These are phyloP conservation scores for Ascochyta viciae-villosae DNA, from an alignment of 2,329 filamentous ascomycete species.

Conservation along the genomic window DNA sequence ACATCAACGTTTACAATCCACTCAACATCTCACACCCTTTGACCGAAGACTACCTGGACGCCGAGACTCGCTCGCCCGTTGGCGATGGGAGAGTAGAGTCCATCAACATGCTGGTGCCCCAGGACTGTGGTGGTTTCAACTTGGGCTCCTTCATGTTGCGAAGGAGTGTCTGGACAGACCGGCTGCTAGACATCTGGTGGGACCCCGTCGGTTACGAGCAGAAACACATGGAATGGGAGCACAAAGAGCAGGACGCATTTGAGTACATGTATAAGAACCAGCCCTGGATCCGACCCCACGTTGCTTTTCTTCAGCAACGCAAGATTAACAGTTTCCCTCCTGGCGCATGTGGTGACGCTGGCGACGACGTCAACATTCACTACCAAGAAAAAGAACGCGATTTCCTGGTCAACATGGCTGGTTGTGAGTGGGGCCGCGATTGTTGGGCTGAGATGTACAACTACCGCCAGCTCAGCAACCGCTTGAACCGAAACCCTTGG, in stretches of 20 bases:
- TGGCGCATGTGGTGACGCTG: constrained; percentile 83
- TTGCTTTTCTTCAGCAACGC: constrained; percentile 88
- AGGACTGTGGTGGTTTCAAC: constrained; percentile 97
- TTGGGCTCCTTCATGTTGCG: constrained; percentile 93
- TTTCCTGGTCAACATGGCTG: constrained; percentile 98
- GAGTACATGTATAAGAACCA: constrained; percentile 91
- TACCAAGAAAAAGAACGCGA: constrained; percentile 86
- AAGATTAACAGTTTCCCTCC: constrained; percentile 93
- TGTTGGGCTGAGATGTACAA: constrained; percentile 99
- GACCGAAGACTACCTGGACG: constrained; percentile 76
- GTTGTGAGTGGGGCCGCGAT: constrained; percentile 94
- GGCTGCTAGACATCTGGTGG: constrained; percentile 96
- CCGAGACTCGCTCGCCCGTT: constrained; percentile 70
- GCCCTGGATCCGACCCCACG: constrained; percentile 88
- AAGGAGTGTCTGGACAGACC: constrained; percentile 86
- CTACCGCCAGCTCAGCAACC: constrained; percentile 89
- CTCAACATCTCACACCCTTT: constrained; percentile 90
- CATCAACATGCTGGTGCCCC: constrained; percentile 85
- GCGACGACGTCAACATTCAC: constrained; percentile 78
- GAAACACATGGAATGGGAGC: constrained; percentile 98
- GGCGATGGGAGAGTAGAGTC: constrained; percentile 81
- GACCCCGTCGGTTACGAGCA: constrained; percentile 97
- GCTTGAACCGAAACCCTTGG: constrained; percentile 84
- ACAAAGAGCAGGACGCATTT: constrained; percentile 96
- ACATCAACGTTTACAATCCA: constrained; percentile 96